Conservation (phyloP, 108 stramenopile species). For the Skeletonema marinoi region DNA sequence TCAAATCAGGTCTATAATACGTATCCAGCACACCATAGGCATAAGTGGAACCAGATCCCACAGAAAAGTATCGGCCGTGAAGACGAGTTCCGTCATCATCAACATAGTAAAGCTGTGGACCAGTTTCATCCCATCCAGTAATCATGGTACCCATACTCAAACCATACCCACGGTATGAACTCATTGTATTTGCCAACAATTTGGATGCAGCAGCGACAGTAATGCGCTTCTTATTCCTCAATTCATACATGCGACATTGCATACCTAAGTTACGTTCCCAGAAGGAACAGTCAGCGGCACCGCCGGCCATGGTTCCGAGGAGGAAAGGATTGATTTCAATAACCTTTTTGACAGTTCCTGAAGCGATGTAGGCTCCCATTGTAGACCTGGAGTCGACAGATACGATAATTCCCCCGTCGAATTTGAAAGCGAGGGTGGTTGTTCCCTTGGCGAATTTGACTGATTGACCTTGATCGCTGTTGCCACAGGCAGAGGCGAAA, state of each 20-base stretch:
- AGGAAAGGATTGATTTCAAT: slow-evolving; percentile 99
- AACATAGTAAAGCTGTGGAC: slow-evolving; percentile 99
- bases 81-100: slow-evolving; percentile 99
- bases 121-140: slow-evolving; percentile 98
- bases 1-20: slow-evolving; percentile 92
- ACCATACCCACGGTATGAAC: slow-evolving; percentile 97
- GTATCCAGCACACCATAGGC: slow-evolving; percentile 99
- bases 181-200: slow-evolving; percentile 96
- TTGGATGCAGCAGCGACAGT: slow-evolving; percentile 98
- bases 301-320: slow-evolving; percentile 99
- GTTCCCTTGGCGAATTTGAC: slow-evolving; percentile 98
- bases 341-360: slow-evolving; percentile 97
- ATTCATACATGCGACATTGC: slow-evolving; percentile 97
- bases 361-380: slow-evolving; percentile 98
- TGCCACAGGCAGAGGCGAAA: slow-evolving; percentile 89
- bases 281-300: slow-evolving; percentile 99
- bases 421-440: slow-evolving; percentile 99
- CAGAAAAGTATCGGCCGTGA: slow-evolving; percentile 96
- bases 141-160: slow-evolving; percentile 99
- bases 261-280: slow-evolving; percentile 98
- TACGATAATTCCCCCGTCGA: slow-evolving; percentile 94
- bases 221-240: slow-evolving; percentile 96
- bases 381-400: slow-evolving; percentile 97
- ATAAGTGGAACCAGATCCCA: slow-evolving; percentile 98
- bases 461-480: slow-evolving; percentile 68